These are phyloP conservation scores for Angomonas deanei DNA, from an alignment of 208 protist species.

Conservation along the genomic window DNA sequence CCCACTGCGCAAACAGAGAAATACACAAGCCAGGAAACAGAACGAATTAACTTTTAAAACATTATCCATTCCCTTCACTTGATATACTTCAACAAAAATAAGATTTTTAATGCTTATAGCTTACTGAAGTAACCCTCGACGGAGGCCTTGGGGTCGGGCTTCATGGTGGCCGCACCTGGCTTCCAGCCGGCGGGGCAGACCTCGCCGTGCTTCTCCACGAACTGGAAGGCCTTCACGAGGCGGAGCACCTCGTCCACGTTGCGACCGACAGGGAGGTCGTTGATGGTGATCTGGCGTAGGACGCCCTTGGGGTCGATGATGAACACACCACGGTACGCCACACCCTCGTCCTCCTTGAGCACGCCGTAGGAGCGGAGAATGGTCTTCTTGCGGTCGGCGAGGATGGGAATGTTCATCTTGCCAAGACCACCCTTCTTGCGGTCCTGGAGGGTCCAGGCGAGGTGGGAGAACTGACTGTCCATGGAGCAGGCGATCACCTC, in stretches of 20 bases:
- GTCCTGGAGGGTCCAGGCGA: conserved; percentile 93
- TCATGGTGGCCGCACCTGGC: conserved; percentile 88
- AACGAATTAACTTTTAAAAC: background rate
- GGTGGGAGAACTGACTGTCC: conserved; percentile 95
- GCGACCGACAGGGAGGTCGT: conserved; percentile 95
- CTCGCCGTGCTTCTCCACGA: conserved; percentile 92
- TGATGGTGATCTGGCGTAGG: conserved; percentile 91
- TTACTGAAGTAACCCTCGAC: conserved; percentile 88
- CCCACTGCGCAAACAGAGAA: too few species aligned
- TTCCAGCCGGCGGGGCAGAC: conserved; percentile 95
- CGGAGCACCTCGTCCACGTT: conserved; percentile 93
- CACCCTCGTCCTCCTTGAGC: conserved; percentile 86
- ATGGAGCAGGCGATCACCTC: conserved; percentile 92
- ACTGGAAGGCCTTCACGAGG: conserved; percentile 95
- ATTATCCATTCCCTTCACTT: background rate
- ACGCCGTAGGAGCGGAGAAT: conserved; percentile 92
- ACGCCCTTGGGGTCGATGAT: conserved; percentile 93
- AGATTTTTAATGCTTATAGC: conserved; percentile 9
- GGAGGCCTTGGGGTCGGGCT: conserved; percentile 85
- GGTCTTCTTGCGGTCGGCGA: conserved; percentile 93
- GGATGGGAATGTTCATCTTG: conserved; percentile 92
- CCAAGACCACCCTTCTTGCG: conserved; percentile 97
- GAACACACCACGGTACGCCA: conserved; percentile 92
- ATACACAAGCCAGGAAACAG: background rate
- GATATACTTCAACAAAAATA: background rate